Base-by-base conservation (phyloP, 495 filamentous ascomycete species). In the Hyaloscypha finlandica region DNA sequence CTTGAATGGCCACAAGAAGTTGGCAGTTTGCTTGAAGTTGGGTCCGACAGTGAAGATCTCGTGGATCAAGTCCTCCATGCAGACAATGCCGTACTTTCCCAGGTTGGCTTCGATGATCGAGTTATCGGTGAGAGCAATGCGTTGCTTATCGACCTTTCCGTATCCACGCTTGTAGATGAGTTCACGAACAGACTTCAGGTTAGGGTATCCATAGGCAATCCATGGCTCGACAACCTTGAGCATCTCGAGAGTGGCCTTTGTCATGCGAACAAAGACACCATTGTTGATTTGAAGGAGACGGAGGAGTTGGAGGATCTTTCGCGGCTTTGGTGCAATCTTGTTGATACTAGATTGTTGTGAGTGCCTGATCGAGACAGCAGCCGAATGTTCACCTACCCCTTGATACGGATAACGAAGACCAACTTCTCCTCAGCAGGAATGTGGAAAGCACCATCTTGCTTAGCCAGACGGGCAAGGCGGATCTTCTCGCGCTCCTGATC, bases 1-100 rank as follows among this genome's bases (percentile, higher is more conserved):
- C 90, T 99, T 98, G 89, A 99, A 99, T 75, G 95, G 95, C 95
- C 95, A 99, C 59, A 99, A 85, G 88, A 98, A 98, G 90, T 98
- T 99, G 87, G 92, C 90, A 78, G 92, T 92, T 86, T 98, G 93
- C 90, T 99, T 99, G 91, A 99, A 99, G 87, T 97, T 97, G 84
- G 94, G 93, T 75, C 94, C 95, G 70, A 97, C 95, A 67, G 93
- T 97, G 86, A 87, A 93, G 85, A 99, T 97, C 87, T 99, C 95
- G 87, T 99, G 95, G 81, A 99, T 94, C 74, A 99, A 83, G 85
- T 98, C 95, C 85, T 99, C 95, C 82, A 99, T 94, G 79, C 94
- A 99, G 86, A 99, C 92, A 79, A 99, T 97, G 79, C 95, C 94
- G 84, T 90, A 96, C 87, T 97, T 92, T 83, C 95, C 95, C 73